These are phyloP conservation scores for Wallacemonas sp. DNA, from an alignment of 208 protist species.

Conservation along the genomic window DNA sequence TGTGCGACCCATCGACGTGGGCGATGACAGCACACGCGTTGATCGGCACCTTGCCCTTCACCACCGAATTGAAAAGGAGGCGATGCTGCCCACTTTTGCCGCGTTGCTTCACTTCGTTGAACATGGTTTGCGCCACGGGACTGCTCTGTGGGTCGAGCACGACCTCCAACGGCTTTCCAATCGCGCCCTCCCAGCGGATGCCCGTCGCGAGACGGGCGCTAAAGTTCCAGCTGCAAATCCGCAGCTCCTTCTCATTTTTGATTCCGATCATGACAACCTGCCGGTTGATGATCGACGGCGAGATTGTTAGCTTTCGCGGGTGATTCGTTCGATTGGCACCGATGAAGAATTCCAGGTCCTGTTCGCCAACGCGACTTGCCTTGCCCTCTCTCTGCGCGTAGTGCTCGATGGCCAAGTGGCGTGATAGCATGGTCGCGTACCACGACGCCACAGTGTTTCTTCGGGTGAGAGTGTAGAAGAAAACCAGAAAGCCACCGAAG, in stretches of 20 bases:
- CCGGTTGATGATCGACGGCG: constrained; percentile 20
- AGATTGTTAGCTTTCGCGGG: constrained; percentile 17
- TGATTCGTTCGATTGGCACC: constrained; percentile 10
- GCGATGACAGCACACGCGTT: constrained; percentile 29
- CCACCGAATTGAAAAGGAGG: constrained; percentile 31
- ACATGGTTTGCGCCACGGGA: constrained; percentile 15
- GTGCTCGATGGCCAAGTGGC: constrained; percentile 20
- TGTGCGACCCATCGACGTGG: constrained; percentile 23
- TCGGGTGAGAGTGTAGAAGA: constrained; percentile 29
- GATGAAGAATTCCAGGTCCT: constrained; percentile 30
- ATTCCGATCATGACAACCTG: constrained; percentile 43
- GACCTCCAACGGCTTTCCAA: constrained; percentile 31
- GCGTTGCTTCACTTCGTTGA: constrained; percentile 23
- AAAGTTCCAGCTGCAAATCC: constrained; percentile 42
- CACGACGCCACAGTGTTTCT: constrained; percentile 16
- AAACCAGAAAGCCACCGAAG: constrained; percentile 27
- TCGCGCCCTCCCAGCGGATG: constrained; percentile 26
- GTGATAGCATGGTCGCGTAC: constrained; percentile 24
- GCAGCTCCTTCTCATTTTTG: constrained; percentile 23
- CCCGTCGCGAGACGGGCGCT: constrained; percentile 26
- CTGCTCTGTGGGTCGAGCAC: constrained; percentile 30
- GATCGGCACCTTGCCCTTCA: constrained; percentile 27
- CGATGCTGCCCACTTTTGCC: constrained; percentile 22
- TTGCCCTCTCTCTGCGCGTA: constrained; percentile 7
- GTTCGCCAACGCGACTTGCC: constrained; percentile 9